A percentile compares a stretch with the other conserved stretches of the same genome.
Evolutionary conservation across 495 filamentous ascomycete genomes (phyloP).

Genomic region (Achaetomiella virescens): DNA sequence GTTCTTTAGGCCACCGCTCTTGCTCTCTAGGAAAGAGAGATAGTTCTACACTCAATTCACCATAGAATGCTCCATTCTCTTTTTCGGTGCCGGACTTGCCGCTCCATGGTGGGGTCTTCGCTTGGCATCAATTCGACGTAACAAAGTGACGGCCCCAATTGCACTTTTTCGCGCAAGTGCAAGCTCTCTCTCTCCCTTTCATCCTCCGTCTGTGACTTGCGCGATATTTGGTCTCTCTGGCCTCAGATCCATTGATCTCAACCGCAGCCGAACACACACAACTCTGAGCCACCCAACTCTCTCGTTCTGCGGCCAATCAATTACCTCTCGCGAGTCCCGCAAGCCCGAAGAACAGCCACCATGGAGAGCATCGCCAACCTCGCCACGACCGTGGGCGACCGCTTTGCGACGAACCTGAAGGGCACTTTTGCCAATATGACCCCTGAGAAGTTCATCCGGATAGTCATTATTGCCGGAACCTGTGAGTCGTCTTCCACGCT

Average conservation of each 20-base stretch:
- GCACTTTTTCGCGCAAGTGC: conserved; percentile 11
- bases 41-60: no score
- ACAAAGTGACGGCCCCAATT: not conserved
- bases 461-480: conserved; percentile 51
- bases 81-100: conserved; percentile 3
- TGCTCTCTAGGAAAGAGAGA: no score
- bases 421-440: conserved; percentile 50
- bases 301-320: not conserved
- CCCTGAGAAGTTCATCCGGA: conserved; percentile 52
- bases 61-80: no score
- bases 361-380: conserved; percentile 34
- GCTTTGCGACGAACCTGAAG: conserved; percentile 51
- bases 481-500: conserved; percentile 15
- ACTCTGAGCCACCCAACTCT: not conserved
- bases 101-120: conserved; percentile 11
- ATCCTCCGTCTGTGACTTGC: not conserved
- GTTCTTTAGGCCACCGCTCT: no score
- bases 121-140: not conserved
- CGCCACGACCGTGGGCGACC: conserved; percentile 28
- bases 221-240: not conserved
- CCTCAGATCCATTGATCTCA: not conserved
- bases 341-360: not conserved
- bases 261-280: not conserved
- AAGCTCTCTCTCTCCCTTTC: not conserved
- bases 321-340: not conserved